Base-by-base conservation (phyloP, 371 early-diverging fungal genomes). In the Mortierella sp. region DNA sequence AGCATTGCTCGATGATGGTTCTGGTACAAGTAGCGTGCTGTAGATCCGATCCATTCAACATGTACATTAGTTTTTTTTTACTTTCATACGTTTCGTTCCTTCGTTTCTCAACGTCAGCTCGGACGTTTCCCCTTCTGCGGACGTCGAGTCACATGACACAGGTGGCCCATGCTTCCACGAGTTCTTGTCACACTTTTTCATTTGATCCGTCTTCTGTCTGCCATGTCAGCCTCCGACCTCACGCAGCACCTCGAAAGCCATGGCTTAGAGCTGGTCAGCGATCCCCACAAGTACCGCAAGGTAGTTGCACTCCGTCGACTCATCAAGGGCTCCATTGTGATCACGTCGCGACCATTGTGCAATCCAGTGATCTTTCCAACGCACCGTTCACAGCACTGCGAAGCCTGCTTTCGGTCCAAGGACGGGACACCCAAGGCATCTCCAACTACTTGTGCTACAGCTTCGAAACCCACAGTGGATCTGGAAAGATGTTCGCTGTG, bases 341-440 rank as follows among this genome's bases (percentile, higher is more conserved):
- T 76, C 31, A 54, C 57, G 3, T 76, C 76, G 5, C 68, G 69
- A n/a, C 69, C 76, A 46, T 29, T 76, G 9, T 68, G 76, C 58
- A 76, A 76, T 44, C 76, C 76, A 9, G 57, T 76, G 27, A 59
- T 69, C 54, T 76, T 76, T 53, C 76, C 69, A 22, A 76, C 76
- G 3, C 76, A 76, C 44, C 76, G 76, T 27, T 53, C 64, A 6
- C 69, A 57, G 28, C 76, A 68, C 43, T 76, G 76, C 46, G 76
- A 76, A 50, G 64, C 76, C 7, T 76, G 76, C 47, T 68, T 76
- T 28, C n/a, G 46, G 22, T 49, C 64, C 19, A 46, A 52, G 25
- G 24, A 22, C 43, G 40, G 29, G n/a, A 17, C 22, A 25, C 34
- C 34, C 34, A 34, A 34, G 34, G 34, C n/a, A n/a, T n/a, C n/a